Conservation (phyloP, 2,329 filamentous ascomycete species). For the Dothidotthia symphoricarpi region DNA sequence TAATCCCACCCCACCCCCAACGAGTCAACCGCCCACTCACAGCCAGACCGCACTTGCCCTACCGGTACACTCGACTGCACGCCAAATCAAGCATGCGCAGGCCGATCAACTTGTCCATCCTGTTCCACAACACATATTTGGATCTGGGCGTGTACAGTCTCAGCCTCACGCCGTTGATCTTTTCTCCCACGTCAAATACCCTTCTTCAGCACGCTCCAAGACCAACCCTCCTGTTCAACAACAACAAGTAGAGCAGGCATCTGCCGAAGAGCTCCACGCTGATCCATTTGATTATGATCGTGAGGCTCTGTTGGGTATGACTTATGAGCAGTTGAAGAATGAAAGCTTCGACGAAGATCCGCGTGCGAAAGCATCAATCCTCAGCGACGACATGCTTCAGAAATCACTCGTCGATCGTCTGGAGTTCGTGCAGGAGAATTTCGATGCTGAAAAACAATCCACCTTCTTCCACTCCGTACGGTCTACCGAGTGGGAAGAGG, state of each 20-base stretch:
- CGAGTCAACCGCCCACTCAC: constrained; percentile 14
- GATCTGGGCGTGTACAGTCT: constrained; percentile 1
- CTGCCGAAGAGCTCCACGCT: constrained; percentile 6
- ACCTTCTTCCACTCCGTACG: constrained; percentile 54
- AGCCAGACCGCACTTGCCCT: constrained; percentile 5
- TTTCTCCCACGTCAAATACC: constrained; percentile 1
- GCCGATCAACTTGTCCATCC: constrained; percentile 3
- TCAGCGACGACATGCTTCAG: constrained; percentile 26
- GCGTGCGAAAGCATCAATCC: constrained; percentile 11
- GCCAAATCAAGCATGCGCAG: neutral
- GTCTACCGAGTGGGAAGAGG: constrained; percentile 60
- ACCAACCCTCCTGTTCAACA: constrained; percentile 8
- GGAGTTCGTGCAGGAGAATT: constrained; percentile 22
- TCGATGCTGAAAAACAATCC: constrained; percentile 41
- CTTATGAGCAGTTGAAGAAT: constrained; percentile 49
- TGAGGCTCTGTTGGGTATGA: constrained; percentile 47
- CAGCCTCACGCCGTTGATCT: constrained; percentile 4
- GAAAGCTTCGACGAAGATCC: constrained; percentile 51
- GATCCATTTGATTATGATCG: constrained; percentile 48
- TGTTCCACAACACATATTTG: neutral
- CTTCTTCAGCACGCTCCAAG: constrained; percentile 4
- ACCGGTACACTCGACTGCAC: constrained; percentile 1
- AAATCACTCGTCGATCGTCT: constrained; percentile 34
- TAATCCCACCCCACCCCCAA: neutral
- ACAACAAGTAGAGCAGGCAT: constrained; percentile 7